phyloP scores from a whole-genome alignment of 495 filamentous ascomycete genomes.

The Aspergillus baeticus region DNA sequence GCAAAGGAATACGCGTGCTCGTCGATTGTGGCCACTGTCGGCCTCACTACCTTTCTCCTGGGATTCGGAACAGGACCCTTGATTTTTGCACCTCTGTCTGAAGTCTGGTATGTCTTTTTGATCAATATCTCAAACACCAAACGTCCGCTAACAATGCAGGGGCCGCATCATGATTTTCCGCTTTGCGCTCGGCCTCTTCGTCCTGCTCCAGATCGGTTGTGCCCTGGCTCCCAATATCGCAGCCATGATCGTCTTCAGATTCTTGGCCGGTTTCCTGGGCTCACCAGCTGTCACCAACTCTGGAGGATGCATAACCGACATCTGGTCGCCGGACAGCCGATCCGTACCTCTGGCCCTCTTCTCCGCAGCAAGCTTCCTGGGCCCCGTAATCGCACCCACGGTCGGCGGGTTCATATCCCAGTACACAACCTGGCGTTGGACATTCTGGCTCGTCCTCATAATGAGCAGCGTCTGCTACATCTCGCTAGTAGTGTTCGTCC shows the following conservation, averaged over 20 bases:
- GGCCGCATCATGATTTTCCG: background rate
- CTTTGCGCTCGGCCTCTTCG: constrained; percentile 41
- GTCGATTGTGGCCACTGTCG: constrained; percentile 36
- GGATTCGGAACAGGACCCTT: constrained; percentile 61
- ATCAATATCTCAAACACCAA: background rate
- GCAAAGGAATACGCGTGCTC: background rate
- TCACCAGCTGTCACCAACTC: constrained; percentile 59
- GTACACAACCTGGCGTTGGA: constrained; percentile 54
- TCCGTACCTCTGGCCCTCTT: constrained; percentile 44
- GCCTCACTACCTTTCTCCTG: constrained; percentile 62
- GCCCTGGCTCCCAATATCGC: constrained; percentile 55
- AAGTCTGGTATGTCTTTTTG: constrained; percentile 61
- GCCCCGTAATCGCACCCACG: constrained; percentile 50
- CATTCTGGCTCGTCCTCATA: constrained; percentile 40
- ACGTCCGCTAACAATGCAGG: background rate
- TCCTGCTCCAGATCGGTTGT: constrained; percentile 55
- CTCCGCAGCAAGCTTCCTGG: constrained; percentile 55
- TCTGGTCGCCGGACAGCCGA: constrained; percentile 50
- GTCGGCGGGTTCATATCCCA: constrained; percentile 51
- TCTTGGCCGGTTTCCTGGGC: constrained; percentile 66
- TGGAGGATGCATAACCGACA: constrained; percentile 61
- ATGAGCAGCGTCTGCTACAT: constrained; percentile 24
- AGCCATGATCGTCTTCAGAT: constrained; percentile 61
- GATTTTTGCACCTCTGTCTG: constrained; percentile 55
- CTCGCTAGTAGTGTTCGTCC: constrained; percentile 34